Base-by-base conservation (phyloP, 2,329 filamentous ascomycete genomes). In the Apiospora malaysiana region DNA sequence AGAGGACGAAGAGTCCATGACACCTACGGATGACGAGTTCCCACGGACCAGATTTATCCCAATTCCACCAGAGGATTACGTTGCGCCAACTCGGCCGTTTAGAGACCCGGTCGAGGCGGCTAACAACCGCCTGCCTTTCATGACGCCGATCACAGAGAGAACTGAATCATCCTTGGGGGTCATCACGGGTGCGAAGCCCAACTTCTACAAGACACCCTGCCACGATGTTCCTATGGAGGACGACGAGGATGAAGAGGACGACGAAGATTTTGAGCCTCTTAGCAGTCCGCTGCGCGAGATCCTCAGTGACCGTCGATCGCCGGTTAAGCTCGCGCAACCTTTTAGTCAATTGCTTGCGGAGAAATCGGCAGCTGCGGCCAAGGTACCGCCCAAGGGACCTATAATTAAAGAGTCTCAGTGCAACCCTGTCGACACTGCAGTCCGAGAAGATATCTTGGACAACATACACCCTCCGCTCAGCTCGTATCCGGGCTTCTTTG, bases 131-230 rank as follows among this genome's bases (percentile, higher is more conserved):
- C 86, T 98, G 12, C 96, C 95, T 3, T 99, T 98, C 80, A 98
- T 99, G 96, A 99, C 96, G 0, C 96, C 96, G 1, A 99, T 99
- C 75, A 95, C 96, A 1, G 96, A 99, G 81, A 91, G 94, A 76
- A 99, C 96, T 0, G 96, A 99, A 81, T 93, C 91, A 14, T 98
- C 95, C 0, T 83, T 98, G 6, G 92, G 92, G 46, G 82, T 92
- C 56, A 88, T 89, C 5, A 90, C 88, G 40, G 86, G 89, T 69
- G 82, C 85, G 70, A 85, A 85, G 75, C 88, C 88, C 80, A 87
- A 87, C 74, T 88, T 88, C 80, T 84, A 90, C 77, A 87, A 86
- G 69, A 97, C 94, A 5, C 94, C 94, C 21, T 94, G 90, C 75
- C 92, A 91, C 76, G 87, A 77, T 45, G 77, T 79, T 18, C 79